These are phyloP conservation scores for Neopestalotiopsis rosae DNA, from an alignment of 2,329 filamentous ascomycete species.

Conservation along the genomic window DNA sequence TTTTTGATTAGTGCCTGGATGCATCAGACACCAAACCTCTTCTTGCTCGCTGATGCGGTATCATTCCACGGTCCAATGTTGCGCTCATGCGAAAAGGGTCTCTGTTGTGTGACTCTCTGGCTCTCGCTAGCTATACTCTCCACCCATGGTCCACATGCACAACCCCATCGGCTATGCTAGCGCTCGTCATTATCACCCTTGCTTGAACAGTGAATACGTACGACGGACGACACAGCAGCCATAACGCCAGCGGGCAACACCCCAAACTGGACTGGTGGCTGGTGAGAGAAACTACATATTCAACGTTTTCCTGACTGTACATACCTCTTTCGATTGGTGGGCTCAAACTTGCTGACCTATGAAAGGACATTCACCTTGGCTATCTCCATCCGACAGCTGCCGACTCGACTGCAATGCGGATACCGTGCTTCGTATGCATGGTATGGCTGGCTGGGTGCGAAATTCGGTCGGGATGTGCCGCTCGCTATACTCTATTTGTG, in stretches of 20 bases:
- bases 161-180: background rate
- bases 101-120: background rate
- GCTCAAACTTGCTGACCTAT: background rate
- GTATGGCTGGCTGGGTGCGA: background rate
- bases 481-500: background rate
- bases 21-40: background rate
- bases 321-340: background rate
- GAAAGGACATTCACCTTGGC: background rate
- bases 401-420: background rate
- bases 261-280: background rate
- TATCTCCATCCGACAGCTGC: background rate
- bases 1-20: background rate
- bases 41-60: background rate
- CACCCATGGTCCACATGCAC: background rate
- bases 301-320: background rate
- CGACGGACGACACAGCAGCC: background rate
- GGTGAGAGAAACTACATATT: background rate
- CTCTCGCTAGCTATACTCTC: background rate
- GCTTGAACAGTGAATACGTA: background rate
- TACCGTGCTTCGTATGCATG: background rate
- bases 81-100: background rate
- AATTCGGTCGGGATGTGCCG: background rate
- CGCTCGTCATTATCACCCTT: conserved; percentile 1
- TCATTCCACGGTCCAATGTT: background rate
- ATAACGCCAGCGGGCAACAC: background rate